phyloP scores from a whole-genome alignment of 2,329 filamentous ascomycete genomes.

The Amesomyces nigricolor region DNA sequence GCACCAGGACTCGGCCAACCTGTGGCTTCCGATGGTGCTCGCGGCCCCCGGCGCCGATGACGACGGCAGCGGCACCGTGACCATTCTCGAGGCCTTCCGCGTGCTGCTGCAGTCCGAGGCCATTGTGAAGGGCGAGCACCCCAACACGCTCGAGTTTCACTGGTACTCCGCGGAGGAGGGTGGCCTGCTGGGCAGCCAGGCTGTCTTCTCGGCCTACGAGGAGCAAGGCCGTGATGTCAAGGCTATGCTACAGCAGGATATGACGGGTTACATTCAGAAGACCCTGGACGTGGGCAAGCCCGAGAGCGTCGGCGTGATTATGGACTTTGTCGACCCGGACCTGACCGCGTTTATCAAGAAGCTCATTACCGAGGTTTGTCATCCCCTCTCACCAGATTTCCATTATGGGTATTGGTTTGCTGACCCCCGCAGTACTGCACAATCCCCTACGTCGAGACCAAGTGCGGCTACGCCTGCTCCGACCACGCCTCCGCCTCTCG shows the following conservation, averaged over 20 bases:
- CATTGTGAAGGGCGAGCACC: constrained; percentile 62
- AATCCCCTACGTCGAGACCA: constrained; percentile 52
- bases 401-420: no score
- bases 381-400: no score
- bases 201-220: constrained; percentile 79
- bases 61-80: constrained; percentile 87
- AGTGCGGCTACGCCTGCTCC: constrained; percentile 57
- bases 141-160: constrained; percentile 92
- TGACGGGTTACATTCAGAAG: constrained; percentile 84
- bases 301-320: constrained; percentile 88
- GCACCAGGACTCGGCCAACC: constrained; percentile 92
- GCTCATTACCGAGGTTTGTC: constrained; percentile 68
- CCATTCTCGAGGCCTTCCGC: constrained; percentile 85
- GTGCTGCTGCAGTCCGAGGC: constrained; percentile 69
- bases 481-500: constrained; percentile 63
- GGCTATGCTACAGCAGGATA: constrained; percentile 97
- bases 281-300: constrained; percentile 75
- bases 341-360: constrained; percentile 88
- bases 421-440: constrained; percentile 66
- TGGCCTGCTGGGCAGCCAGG: constrained; percentile 80
- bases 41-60: constrained; percentile 92
- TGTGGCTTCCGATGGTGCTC: constrained; percentile 78
- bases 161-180: constrained; percentile 93
- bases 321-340: constrained; percentile 77
- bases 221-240: constrained; percentile 69